Base-by-base conservation (phyloP, 805 yeast genomes). In the Hanseniaspora vineae region DNA sequence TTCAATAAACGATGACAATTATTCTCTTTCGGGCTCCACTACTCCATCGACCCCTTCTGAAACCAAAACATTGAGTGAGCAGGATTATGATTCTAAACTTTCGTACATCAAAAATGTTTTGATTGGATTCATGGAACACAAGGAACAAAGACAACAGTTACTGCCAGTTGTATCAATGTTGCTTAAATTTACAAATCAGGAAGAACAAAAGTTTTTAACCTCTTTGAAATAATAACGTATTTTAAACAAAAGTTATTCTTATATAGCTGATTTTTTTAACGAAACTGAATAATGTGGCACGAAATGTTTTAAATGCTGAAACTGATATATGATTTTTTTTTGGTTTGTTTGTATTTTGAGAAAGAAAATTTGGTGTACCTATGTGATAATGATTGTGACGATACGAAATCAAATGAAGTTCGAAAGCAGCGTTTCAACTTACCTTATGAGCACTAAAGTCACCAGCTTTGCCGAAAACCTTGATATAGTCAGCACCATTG, bases 51-150 rank as follows among this genome's bases (percentile, higher is more conserved):
- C 33, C 11, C 6, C 20, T 9, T 19, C 12, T 3, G 15, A 29
- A 6, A 17, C 18, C 23, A 42, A 42, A 23, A 29, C 44, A 37
- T n/a, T 10, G 5, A 37, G 19, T n/a, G 47, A 45, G 8, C 46
- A 50, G 6, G 58, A 57, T 20, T 59, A 59, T 15, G 72, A 70
- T 44, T 33, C 50, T 1, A 82, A 78, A 55, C 70, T 81, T 18
- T 85, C 94, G 12, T 90, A 90, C 60, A 72, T 88, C 46, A 85
- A 84, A 61, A 92, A 92, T 59, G 96, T 90, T 2, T 64, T 90
- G n/a, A 67, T 90, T 2, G 97, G 97, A 2, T 92, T 84, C 60
- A 65, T 92, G 47, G 96, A 89, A 58, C 96, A 85, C 59, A 84
- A 76, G 58, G 98, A 90, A n/a, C 97, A 89, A 64, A 72, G 97